Base-by-base conservation (phyloP, 441 rosid genomes). In the Euphorbia schlechtendalii region DNA sequence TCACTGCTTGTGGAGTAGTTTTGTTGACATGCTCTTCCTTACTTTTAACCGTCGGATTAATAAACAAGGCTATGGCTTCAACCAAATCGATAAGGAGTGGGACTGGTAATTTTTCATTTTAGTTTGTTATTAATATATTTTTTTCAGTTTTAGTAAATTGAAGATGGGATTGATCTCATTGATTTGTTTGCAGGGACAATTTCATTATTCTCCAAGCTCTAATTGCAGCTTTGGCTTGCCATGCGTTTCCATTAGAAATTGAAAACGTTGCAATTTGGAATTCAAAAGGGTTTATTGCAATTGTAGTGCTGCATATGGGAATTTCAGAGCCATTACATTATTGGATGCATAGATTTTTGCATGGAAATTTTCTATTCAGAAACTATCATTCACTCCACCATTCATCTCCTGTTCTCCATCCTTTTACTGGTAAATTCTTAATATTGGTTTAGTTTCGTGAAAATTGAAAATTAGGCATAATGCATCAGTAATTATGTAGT, bases 141-240 rank as follows among this genome's bases (percentile, higher is more conserved):
- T n/a, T n/a, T n/a, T n/a, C n/a, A n/a, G n/a, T n/a, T n/a, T n/a
- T n/a, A n/a, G n/a, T n/a, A n/a, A n/a, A n/a, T 40, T 40, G 11
- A 40, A 7, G 20, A n/a, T 49, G 18, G 15, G 15, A 49, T 51
- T 71, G 30, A 61, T 10, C 14, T 18, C 9, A n/a, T n/a, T n/a
- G n/a, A n/a, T n/a, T n/a, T n/a, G n/a, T n/a, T n/a, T n/a, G n/a
- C 88, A 93, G 99, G 99, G 99, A 93, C 62, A 90, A 88, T 73
- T 90, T 84, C 75, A 64, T 90, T 49, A 68, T 93, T 56, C 88
- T 93, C 76, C 99, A 93, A 72, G 91, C 84, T 68, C 52, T 90
- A 38, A 49, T 86, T 48, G 92, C 85, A 4, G 77, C 88, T 67
- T 52, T 82, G 69, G 80, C 74, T 59, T 86, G 82, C 68, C 77